Evolutionary conservation across 1,284 basidiomycete genomes (phyloP), one percentile per base, ranked within the genome.

Genomic region (Fomitiporia mediterranea): DNA sequence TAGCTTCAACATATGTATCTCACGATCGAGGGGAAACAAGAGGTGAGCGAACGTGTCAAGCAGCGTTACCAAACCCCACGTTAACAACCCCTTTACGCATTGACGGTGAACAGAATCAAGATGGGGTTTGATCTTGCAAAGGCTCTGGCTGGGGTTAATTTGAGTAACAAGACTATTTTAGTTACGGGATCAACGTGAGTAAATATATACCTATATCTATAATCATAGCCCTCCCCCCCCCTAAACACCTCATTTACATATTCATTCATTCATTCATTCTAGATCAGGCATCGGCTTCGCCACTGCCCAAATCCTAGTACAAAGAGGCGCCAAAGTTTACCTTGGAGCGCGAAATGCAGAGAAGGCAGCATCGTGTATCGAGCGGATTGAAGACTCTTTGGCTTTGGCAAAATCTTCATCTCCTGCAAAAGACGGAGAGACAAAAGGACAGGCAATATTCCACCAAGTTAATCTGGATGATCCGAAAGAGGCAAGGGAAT

Each of bases 311-410:
- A 64, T 67, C 11, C 63, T 72, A 27, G 68, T 72, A 53, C 61
- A 65, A 7, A 62, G 66, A 48, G 67, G 68, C 17, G 71, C 71
- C 6, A 72, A 62, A 30, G 75, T 78, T 8, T 74, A 73, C 62
- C 64, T 77, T 57, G 70, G 70, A 15, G 69, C 68, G 19, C 67
- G 75, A 15, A 66, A 62, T 38, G 63, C 64, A 38, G 53, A 61
- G 21, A 72, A 70, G 28, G 74, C 71, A 0, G 19, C 60, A 15
- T 60, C 66, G 4, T 74, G 74, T 8, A 72, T 76, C 32, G 59
- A 62, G 2, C 62, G 66, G 50, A 69, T 75, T 55, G 63, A 65
- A 60, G 47, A 63, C 17, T 60, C 49, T 15, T 27, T 54, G n/a
- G 30, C 23, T 6, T 27, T 54, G n/a, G 30, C 23, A 3, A 42